A percentile compares a stretch with the other conserved stretches of the same genome.
Conservation (phyloP, 2,329 filamentous ascomycete species). For the Diaporthe sp. region DNA sequence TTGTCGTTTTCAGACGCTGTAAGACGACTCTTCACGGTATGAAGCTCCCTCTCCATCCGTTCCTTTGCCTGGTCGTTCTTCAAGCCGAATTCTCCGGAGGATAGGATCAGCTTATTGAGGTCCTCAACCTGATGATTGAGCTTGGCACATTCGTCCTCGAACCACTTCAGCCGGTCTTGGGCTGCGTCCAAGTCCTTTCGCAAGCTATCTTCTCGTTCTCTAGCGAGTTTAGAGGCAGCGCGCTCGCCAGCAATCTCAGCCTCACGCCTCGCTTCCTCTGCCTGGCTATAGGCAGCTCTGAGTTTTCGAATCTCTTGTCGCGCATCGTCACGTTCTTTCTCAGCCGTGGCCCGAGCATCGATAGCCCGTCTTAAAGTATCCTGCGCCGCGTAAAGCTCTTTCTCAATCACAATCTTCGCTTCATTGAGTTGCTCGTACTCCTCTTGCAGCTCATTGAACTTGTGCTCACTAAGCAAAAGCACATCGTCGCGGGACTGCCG, state of each 20-base stretch:
- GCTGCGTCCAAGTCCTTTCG: conserved; percentile 86
- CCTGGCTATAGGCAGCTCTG: conserved; percentile 84
- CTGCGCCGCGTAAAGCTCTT: conserved; percentile 96
- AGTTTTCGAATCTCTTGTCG: conserved; percentile 87
- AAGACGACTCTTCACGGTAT: conserved; percentile 90
- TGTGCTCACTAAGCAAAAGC: conserved; percentile 90
- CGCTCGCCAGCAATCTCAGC: conserved; percentile 87
- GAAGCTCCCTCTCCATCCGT: conserved; percentile 89
- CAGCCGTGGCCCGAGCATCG: conserved; percentile 83
- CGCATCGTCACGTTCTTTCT: conserved; percentile 90
- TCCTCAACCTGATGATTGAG: conserved; percentile 86
- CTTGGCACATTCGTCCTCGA: conserved; percentile 83
- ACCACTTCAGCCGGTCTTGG: conserved; percentile 80
- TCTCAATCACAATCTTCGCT: conserved; percentile 96
- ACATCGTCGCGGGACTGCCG: conserved; percentile 95
- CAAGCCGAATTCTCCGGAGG: conserved; percentile 89
- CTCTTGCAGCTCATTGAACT: conserved; percentile 83
- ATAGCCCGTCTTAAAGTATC: conserved; percentile 89
- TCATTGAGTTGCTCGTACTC: conserved; percentile 92
- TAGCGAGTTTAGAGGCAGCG: conserved; percentile 81
- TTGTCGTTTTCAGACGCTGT: conserved; percentile 97
- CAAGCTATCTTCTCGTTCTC: conserved; percentile 84
- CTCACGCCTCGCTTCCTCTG: conserved; percentile 87
- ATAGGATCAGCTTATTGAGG: conserved; percentile 87
- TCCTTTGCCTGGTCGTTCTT: conserved; percentile 96